Base-by-base conservation (phyloP, 345 rosid species). In the Brassica incana region DNA sequence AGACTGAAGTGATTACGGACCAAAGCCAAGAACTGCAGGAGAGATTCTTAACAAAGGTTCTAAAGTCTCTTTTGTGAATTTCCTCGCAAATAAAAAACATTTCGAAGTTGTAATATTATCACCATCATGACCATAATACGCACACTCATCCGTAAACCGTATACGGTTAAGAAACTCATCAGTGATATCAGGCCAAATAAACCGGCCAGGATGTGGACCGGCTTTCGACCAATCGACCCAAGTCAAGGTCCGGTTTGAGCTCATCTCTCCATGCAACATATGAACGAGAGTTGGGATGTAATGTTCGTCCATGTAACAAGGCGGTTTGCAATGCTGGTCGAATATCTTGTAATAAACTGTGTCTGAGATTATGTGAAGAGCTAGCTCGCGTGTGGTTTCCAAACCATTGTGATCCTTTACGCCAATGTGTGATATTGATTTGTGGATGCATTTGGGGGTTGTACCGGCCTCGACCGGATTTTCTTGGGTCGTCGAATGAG, bases 381-480 rank as follows among this genome's bases (percentile, higher is more conserved):
- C 92, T 0, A 87, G 82, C 35, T 88, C 84, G 0, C 96, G 91
- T 43, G 74, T 81, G 11, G 88, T 20, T 69, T 89, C 92, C 92
- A n/a, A 92, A 89, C 97, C 94, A 92, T 43, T 92, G 97, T 3
- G 96, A 87, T 23, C 96, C 94, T 84, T 92, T 92, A 63, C 94
- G 78, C 97, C 96, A 92, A 5, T 89, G 10, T 4, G 90, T 85
- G 40, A 86, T 36, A 75, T 85, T 88, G 14, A 92, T 83, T 5
- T 67, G 43, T 1, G 97, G 95, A 18, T 32, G 78, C 95, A 90
- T 88, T 73, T 71, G 56, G 10, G 83, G 81, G 77, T 85, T 88
- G 85, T 90, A 90, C 1, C 95, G 85, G 25, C 97, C 95, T 0
- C 93, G 81, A 0, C 95, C 85, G 0, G 71, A 23, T 43, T 66